Base-by-base conservation (phyloP, 2,329 filamentous ascomycete species). In the Colletotrichum trifolii region DNA sequence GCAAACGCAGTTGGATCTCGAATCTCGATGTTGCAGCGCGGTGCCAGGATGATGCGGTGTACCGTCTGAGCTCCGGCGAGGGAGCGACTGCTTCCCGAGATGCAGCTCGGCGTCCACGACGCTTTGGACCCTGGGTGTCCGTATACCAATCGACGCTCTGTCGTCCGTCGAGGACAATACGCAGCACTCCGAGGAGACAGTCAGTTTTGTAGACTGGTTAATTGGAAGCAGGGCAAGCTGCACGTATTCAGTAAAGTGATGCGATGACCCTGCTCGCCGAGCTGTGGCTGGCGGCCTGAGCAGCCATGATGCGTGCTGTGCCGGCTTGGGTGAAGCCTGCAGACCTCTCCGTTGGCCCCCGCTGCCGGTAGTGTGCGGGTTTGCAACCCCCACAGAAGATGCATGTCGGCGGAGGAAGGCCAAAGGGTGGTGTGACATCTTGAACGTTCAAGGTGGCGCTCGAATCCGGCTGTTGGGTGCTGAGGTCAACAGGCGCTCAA, bases 381-480 rank as follows among this genome's bases (percentile, higher is more conserved):
- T 35, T 39, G 50, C 46, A 43, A 48, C 59, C 59, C 48, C 50
- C 62, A 54, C 57, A 46, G 57, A 53, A 65, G 17, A n/a, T 65
- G 45, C 62, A 49, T 39, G 58, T 38, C 33, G 46, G 43, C 25
- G 35, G 35, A 34, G 40, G 48, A 39, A n/a, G 36, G 40, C 50
- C 34, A 36, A 47, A 17, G 34, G 36, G 40, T 62, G 57, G 40
- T 62, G 47, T 62, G 62, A 36, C 38, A 35, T 17, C 15, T 40
- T 42, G 35, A 33, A 40, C 25, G 25, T 45, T 47, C 58, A 58
- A 65, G 62, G 35, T 25, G 25, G 25, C 25, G 4, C 4, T 25
- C 25, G 25, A 25, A 25, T 25, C 4, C 25, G 25, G 25, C 25
- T 25, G 25, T 25, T 25, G 25, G 25, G 25, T 61, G 50, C 47